These are phyloP conservation scores for Phoma herbarum DNA, from an alignment of 2,329 filamentous ascomycete species.

Conservation along the genomic window DNA sequence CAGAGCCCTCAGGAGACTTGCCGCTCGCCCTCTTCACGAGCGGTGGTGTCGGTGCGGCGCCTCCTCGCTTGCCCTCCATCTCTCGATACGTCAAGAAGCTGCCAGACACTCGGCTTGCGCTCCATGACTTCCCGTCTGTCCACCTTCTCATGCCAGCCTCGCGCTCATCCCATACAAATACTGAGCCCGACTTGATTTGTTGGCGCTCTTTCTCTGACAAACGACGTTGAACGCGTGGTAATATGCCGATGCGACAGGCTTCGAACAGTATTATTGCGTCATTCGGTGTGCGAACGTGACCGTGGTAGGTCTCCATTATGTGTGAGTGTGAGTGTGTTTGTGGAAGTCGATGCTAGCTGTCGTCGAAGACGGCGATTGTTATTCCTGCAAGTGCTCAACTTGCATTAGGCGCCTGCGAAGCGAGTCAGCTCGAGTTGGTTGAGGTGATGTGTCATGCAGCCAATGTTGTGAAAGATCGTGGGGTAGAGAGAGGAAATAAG, in stretches of 20 bases:
- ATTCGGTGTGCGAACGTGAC: conserved; percentile 91
- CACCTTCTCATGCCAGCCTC: conserved; percentile 98
- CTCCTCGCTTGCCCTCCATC: conserved; percentile 97
- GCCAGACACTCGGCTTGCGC: conserved; percentile 93
- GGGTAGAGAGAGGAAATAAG: neutral
- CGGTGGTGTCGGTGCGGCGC: conserved; percentile 64
- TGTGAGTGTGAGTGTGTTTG: conserved; percentile 12
- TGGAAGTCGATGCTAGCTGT: neutral
- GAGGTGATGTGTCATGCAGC: conserved; percentile 3
- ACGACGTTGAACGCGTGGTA: conserved; percentile 90
- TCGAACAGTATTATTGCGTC: conserved; percentile 99
- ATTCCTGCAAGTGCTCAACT: conserved; percentile 5
- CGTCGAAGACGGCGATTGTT: neutral
- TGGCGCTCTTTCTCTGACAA: conserved; percentile 97
- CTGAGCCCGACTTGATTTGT: conserved; percentile 93
- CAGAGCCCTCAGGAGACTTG: conserved; percentile 84
- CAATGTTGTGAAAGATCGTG: neutral
- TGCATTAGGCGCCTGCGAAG: conserved; percentile 20
- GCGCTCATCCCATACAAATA: conserved; percentile 99
- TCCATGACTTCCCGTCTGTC: conserved; percentile 99
- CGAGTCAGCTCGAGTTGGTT: conserved; percentile 21
- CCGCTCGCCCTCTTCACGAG: conserved; percentile 56
- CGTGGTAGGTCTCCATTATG: conserved; percentile 94
- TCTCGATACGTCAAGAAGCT: conserved; percentile 98
- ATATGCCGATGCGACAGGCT: conserved; percentile 86